These are phyloP conservation scores for Moesziomyces antarcticus DNA, from an alignment of 1,284 basidiomycete genomes.

Conservation along the genomic window DNA sequence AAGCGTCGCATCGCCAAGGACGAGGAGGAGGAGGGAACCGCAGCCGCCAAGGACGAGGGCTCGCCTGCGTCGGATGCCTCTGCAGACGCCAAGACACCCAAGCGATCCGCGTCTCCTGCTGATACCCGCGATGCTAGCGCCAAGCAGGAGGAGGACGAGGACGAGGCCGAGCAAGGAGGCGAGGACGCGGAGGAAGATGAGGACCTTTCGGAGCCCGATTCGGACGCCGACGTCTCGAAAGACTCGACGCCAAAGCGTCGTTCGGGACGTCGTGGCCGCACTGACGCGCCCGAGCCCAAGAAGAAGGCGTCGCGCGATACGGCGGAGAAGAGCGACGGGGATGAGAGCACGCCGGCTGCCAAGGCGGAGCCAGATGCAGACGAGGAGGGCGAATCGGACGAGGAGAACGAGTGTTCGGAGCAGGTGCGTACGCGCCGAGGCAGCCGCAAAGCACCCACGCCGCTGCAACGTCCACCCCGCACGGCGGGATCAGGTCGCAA, in stretches of 20 bases:
- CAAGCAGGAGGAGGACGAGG: constrained; percentile 6
- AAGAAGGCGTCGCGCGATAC: constrained; percentile 29
- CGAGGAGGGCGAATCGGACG: constrained; percentile 47
- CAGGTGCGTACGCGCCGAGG: constrained; percentile 33
- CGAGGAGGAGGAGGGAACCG: constrained; percentile 16
- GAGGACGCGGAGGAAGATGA: constrained; percentile 20
- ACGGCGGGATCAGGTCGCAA: constrained; percentile 10
- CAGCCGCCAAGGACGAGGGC: neutral
- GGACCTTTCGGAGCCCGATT: constrained; percentile 39
- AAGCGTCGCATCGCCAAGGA: constrained; percentile 27
- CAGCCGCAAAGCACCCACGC: constrained; percentile 29
- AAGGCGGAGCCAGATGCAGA: constrained; percentile 19
- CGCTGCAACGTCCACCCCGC: constrained; percentile 9
- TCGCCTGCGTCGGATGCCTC: constrained; percentile 3
- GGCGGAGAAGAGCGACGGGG: constrained; percentile 23
- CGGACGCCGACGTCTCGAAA: constrained; percentile 32
- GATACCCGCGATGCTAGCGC: neutral
- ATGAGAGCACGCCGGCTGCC: constrained; percentile 11
- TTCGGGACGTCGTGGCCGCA: constrained; percentile 20
- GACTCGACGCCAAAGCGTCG: constrained; percentile 30
- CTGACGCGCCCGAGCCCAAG: constrained; percentile 9
- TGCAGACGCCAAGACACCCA: constrained; percentile 7
- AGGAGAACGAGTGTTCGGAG: constrained; percentile 52
- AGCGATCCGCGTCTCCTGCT: constrained; percentile 19
- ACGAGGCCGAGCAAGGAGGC: constrained; percentile 7